Evolutionary conservation across 169 alveolate species (phyloP).

Genomic region (Plasmodium vinckei): DNA sequence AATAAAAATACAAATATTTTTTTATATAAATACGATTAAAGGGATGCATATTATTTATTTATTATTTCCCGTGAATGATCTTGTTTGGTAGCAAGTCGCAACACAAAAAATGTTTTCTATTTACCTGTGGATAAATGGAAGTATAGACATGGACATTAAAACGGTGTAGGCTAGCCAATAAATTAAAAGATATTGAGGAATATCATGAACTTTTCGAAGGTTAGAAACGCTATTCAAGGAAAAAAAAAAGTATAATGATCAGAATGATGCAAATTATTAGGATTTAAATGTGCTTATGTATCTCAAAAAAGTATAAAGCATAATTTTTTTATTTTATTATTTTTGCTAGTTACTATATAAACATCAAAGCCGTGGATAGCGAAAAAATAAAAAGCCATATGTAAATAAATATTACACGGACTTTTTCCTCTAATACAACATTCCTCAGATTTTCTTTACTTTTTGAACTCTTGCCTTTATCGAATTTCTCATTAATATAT

Average conservation of each 20-base stretch:
- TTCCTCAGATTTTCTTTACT: constrained; percentile 42
- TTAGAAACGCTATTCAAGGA: constrained; percentile 15
- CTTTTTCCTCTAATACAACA: constrained; percentile 30
- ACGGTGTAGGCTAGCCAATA: constrained; percentile 33
- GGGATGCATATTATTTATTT: not conserved
- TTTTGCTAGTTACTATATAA: constrained; percentile 19
- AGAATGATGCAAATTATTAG: no score
- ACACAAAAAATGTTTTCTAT: not conserved
- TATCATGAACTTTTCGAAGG: not conserved
- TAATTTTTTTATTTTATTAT: not conserved
- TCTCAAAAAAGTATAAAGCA: not conserved
- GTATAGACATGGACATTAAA: constrained; percentile 54
- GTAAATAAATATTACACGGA: constrained; percentile 30
- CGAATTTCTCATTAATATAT: constrained; percentile 15
- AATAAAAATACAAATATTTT: not conserved
- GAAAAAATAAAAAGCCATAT: constrained; percentile 29
- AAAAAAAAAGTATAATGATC: constrained; percentile 1
- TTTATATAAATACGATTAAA: not conserved
- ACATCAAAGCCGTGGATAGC: not conserved
- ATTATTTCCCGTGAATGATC: not conserved
- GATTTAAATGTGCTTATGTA: no score
- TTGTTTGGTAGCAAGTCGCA: not conserved
- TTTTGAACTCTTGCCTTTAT: constrained; percentile 13
- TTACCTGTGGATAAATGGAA: constrained; percentile 67
- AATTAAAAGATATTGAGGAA: constrained; percentile 37